Evolutionary conservation across 345 rosid genomes (phyloP).

Genomic region (Eucalyptus melliodora): DNA sequence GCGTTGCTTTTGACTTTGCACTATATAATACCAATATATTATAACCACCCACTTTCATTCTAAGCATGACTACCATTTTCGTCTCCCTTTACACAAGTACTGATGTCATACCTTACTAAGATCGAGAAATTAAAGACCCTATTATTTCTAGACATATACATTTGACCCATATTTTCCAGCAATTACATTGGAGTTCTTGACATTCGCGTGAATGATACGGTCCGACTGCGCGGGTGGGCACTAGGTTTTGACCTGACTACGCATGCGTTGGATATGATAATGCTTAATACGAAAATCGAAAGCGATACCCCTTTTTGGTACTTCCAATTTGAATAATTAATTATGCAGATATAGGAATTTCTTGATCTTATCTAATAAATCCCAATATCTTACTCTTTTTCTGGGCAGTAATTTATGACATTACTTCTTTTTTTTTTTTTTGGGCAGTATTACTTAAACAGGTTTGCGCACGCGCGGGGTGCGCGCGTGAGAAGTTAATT

Average conservation of each 20-base stretch:
- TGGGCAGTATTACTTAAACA: background rate
- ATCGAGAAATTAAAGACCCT: background rate
- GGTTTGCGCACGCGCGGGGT: background rate
- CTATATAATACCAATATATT: background rate
- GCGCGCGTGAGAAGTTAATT: background rate
- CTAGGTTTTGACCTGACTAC: no score
- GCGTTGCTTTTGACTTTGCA: background rate
- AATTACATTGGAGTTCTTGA: fast-evolving
- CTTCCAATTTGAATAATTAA: background rate
- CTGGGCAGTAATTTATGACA: background rate
- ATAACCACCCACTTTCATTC: background rate
- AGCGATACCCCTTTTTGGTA: background rate
- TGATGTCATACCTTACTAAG: background rate
- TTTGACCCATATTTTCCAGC: no score
- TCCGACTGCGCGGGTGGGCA: no score
- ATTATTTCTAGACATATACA: no score
- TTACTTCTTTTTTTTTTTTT: no score
- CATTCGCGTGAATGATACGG: background rate
- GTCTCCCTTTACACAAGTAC: background rate
- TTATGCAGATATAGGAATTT: background rate
- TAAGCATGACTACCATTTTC: no score
- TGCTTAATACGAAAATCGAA: background rate
- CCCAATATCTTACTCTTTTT: background rate
- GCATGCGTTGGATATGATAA: background rate
- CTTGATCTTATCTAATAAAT: background rate